These are phyloP conservation scores for Chenopodium suecicum DNA, from an alignment of 148 eudicot species.

Conservation along the genomic window DNA sequence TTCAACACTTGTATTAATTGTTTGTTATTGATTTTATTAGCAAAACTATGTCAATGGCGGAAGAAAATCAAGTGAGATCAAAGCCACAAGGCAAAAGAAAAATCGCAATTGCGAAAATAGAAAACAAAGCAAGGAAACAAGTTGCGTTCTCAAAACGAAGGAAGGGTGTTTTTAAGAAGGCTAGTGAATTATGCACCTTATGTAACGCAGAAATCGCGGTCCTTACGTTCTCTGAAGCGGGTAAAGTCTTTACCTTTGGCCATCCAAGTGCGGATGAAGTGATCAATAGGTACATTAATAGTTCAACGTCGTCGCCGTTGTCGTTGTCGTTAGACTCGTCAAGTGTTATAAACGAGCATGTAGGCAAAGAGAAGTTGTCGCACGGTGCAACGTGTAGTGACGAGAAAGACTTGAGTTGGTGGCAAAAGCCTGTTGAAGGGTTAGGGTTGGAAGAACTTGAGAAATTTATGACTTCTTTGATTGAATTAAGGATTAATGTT, in stretches of 20 bases:
- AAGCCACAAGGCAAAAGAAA: slow-evolving; percentile 18
- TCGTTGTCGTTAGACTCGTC: not conserved
- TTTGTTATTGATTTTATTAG: not conserved
- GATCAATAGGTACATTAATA: slow-evolving; percentile 1
- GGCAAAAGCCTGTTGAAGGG: slow-evolving; percentile 10
- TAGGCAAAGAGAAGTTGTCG: not conserved
- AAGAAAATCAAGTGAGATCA: not conserved
- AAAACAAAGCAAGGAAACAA: slow-evolving; percentile 7
- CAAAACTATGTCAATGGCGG: not conserved
- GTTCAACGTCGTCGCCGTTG: not conserved
- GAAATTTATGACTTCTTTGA: not conserved
- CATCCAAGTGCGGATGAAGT: not conserved
- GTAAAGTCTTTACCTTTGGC: slow-evolving; percentile 12
- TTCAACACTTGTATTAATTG: not conserved
- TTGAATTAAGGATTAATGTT: slow-evolving; percentile 11
- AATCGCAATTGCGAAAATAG: slow-evolving; percentile 13
- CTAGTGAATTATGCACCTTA: slow-evolving; percentile 11
- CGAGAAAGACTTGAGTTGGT: not conserved
- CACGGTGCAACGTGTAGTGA: not conserved
- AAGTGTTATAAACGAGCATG: not conserved
- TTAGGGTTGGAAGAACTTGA: slow-evolving; percentile 20
- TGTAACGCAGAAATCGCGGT: slow-evolving; percentile 17
- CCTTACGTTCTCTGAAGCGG: not conserved
- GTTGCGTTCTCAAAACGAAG: slow-evolving; percentile 23
- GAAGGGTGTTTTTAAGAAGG: slow-evolving; percentile 16